phyloP scores from a whole-genome alignment of 2,329 filamentous ascomycete species.

The Epichloe brachyelytri region DNA sequence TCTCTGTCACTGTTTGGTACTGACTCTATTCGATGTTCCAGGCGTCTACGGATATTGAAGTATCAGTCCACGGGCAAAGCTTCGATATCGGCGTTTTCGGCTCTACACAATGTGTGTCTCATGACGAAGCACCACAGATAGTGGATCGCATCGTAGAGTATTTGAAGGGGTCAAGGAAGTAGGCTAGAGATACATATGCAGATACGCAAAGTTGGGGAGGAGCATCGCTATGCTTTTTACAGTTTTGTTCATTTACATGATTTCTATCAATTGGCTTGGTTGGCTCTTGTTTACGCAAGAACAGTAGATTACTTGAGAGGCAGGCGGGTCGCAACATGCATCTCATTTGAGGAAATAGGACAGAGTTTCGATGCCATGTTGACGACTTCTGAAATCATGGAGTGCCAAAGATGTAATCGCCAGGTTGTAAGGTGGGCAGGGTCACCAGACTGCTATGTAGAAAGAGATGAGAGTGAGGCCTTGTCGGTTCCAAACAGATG shows the following conservation, averaged over 20 bases:
- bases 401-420: too few relatives aligned
- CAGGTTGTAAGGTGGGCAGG: too few relatives aligned
- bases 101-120: constrained; percentile 14
- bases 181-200: not conserved
- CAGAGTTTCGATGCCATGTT: constrained; percentile 40
- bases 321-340: too few relatives aligned
- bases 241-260: too few relatives aligned
- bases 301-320: too few relatives aligned
- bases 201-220: too few relatives aligned
- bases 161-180: constrained; percentile 4
- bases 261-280: too few relatives aligned
- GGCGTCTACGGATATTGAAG: constrained; percentile 29
- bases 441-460: too few relatives aligned
- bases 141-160: constrained; percentile 13
- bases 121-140: constrained; percentile 14
- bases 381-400: constrained; percentile 29
- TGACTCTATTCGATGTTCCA: constrained; percentile 6
- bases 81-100: constrained; percentile 31
- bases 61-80: constrained; percentile 16
- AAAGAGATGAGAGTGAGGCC: too few relatives aligned
- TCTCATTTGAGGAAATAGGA: constrained; percentile 26
- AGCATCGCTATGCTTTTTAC: too few relatives aligned
- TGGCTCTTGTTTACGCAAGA: too few relatives aligned
- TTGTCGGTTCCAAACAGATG: too few relatives aligned
- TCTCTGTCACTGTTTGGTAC: not conserved